A percentile compares a stretch with the other conserved stretches of the same genome.
These are phyloP conservation scores for Zymoseptoria pseudotritici DNA, from an alignment of 2,329 filamentous ascomycete genomes.

Conservation along the genomic window DNA sequence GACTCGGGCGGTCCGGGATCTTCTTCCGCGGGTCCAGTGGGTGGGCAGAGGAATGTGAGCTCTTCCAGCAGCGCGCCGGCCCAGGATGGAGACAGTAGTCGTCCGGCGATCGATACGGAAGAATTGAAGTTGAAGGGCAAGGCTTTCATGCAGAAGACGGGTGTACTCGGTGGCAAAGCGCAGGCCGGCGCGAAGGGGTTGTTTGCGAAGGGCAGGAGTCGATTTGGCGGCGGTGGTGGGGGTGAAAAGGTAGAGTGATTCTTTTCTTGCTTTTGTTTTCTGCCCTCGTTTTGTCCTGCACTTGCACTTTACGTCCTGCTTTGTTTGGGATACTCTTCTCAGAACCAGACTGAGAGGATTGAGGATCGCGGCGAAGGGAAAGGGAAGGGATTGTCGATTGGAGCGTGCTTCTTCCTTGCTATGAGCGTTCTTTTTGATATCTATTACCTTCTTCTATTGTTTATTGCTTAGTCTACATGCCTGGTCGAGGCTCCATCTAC, in stretches of 20 bases:
- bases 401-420: background rate
- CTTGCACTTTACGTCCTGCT: background rate
- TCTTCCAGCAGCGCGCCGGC: slow-evolving; percentile 7
- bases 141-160: slow-evolving; percentile 77
- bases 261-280: slow-evolving; percentile 23
- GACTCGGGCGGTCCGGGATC: background rate
- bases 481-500: background rate
- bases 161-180: slow-evolving; percentile 59
- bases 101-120: slow-evolving; percentile 21
- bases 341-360: background rate
- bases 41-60: background rate
- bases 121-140: slow-evolving; percentile 74
- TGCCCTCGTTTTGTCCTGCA: background rate
- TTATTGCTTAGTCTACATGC: background rate
- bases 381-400: background rate
- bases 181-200: slow-evolving; percentile 82
- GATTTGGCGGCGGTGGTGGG: slow-evolving; percentile 51
- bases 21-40: background rate
- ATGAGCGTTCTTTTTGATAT: background rate
- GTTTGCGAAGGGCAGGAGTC: slow-evolving; percentile 83
- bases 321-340: too few species aligned
- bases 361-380: background rate
- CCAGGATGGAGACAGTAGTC: slow-evolving; percentile 1
- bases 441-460: background rate
- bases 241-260: slow-evolving; percentile 80